phyloP scores from a whole-genome alignment of 1,284 basidiomycete genomes.

The Neolentinus lepideus region DNA sequence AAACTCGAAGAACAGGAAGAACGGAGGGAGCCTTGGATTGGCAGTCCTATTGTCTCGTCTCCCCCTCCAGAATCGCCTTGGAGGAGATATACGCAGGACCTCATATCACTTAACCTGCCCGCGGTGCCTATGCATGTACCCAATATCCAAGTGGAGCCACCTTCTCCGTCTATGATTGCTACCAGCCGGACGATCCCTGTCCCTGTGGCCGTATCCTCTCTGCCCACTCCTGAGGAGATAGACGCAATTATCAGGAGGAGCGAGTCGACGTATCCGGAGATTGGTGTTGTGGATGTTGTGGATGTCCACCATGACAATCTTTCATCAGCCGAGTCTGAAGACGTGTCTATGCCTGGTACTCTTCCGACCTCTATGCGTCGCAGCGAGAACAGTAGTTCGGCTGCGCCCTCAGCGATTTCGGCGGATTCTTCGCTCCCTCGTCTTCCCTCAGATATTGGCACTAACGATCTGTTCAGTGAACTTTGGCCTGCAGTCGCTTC shows the following conservation, averaged over 20 bases:
- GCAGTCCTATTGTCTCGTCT: neutral
- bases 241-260: neutral
- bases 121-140: neutral
- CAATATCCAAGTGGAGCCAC: neutral
- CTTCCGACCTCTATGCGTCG: neutral
- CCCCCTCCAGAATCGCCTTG: neutral
- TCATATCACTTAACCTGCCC: slow-evolving; percentile 7
- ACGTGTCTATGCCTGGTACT: neutral
- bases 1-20: neutral
- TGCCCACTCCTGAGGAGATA: neutral
- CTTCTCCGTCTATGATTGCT: neutral
- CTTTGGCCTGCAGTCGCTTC: slow-evolving; percentile 24
- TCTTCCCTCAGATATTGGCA: slow-evolving; percentile 12
- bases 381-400: neutral
- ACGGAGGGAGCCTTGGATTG: too few relatives aligned
- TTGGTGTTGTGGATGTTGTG: neutral
- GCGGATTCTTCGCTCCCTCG: slow-evolving; percentile 11
- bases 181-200: neutral
- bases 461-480: slow-evolving; percentile 19
- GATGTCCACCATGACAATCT: neutral
- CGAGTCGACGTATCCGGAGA: neutral
- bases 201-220: neutral
- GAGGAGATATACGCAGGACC: slow-evolving; percentile 5
- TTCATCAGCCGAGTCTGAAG: neutral
- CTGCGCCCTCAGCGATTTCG: slow-evolving; percentile 1